Percentiles rank a stretch among this genome's conserved stretches.
Evolutionary conservation across 108 stramenopile species (phyloP).

Genomic region (Cyclotella choctawhatcheeana): DNA sequence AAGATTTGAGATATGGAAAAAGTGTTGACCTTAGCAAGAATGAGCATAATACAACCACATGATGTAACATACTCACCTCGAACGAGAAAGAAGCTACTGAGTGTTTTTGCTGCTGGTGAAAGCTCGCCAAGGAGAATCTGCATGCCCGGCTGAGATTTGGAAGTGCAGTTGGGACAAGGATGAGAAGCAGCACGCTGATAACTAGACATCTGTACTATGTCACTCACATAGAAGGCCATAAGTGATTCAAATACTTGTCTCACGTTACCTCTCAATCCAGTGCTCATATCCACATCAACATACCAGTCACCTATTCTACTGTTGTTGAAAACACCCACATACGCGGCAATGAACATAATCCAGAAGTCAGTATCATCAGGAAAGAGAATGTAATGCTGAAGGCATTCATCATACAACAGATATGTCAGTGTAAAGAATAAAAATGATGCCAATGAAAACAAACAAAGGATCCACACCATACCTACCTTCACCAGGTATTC

Average conservation of each 20-base stretch:
- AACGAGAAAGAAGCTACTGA: conserved; percentile 84
- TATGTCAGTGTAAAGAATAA: too few relatives aligned
- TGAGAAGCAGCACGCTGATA: too few relatives aligned
- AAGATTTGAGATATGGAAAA: too few relatives aligned
- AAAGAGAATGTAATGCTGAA: conserved; percentile 80
- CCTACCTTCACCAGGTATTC: conserved; percentile 90
- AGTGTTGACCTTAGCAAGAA: too few relatives aligned
- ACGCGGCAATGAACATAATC: conserved; percentile 72
- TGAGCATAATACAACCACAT: too few relatives aligned
- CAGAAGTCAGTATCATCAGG: conserved; percentile 87
- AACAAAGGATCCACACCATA: too few relatives aligned
- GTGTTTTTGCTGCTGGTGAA: conserved; percentile 69
- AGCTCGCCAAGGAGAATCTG: conserved; percentile 88
- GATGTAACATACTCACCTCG: too few relatives aligned
- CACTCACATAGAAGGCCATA: conserved; percentile 97
- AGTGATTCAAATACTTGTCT: conserved; percentile 82
- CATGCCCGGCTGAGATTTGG: conserved; percentile 95
- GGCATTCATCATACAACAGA: too few relatives aligned
- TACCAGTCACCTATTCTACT: conserved; percentile 91
- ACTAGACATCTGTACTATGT: too few relatives aligned
- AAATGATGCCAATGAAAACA: too few relatives aligned
- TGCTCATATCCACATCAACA: conserved; percentile 84
- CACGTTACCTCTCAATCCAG: conserved; percentile 49
- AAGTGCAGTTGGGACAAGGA: too few relatives aligned
- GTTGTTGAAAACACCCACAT: conserved; percentile 72